Evolutionary conservation across 192 early-diverging fungal genomes (phyloP).

Genomic region (Mortierella claussenii): DNA sequence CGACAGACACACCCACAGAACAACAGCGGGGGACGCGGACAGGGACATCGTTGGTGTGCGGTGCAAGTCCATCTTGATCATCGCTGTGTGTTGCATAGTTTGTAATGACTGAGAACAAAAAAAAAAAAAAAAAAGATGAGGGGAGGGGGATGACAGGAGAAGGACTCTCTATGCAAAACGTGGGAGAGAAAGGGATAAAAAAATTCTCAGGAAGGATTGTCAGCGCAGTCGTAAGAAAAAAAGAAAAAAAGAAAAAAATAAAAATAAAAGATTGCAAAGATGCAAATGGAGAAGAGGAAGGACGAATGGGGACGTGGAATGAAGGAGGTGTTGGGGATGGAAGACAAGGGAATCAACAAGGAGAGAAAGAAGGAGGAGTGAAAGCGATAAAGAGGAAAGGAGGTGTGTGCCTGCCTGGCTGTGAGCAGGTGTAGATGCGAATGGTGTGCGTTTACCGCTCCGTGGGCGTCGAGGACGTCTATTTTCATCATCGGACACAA

Average conservation of each 20-base stretch:
- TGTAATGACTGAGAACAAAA: neutral
- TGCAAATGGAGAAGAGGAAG: slow-evolving; percentile 1
- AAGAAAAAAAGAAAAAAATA: neutral
- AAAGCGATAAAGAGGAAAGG: neutral
- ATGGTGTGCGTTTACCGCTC: too few relatives aligned
- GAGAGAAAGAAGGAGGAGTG: neutral
- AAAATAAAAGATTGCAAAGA: neutral
- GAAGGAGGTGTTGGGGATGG: slow-evolving; percentile 3
- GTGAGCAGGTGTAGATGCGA: too few relatives aligned
- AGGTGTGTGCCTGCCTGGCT: too few relatives aligned
- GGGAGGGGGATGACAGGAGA: neutral
- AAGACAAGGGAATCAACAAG: slow-evolving; percentile 4
- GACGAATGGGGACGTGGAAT: neutral
- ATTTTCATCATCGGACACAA: too few relatives aligned
- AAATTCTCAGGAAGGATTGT: neutral
- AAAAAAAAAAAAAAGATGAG: neutral
- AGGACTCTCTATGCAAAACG: too few relatives aligned
- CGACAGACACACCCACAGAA: slow-evolving; percentile 7
- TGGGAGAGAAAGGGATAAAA: too few relatives aligned
- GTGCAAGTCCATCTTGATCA: neutral
- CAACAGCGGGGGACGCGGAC: neutral
- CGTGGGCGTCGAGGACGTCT: too few relatives aligned
- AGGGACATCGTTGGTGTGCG: neutral
- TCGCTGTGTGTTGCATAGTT: neutral
- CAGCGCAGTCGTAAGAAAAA: neutral